phyloP scores from a whole-genome alignment of 768 basidiomycete genomes.

The Favolaschia claudopus region DNA sequence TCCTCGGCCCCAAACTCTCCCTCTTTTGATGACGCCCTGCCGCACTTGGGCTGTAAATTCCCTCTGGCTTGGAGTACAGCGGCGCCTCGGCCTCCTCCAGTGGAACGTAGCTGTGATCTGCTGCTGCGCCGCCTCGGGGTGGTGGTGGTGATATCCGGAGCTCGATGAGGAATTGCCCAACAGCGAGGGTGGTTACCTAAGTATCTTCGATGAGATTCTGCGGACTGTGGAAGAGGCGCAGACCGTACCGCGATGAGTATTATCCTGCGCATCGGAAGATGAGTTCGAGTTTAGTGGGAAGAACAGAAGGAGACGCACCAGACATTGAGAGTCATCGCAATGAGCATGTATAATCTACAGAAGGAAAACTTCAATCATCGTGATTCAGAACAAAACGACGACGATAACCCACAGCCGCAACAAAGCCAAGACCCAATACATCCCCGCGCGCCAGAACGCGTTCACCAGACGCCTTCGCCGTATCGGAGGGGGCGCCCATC shows the following conservation, averaged over 20 bases:
- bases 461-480: conserved; percentile 48
- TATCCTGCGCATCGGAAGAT: conserved; percentile 44
- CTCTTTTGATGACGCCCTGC: conserved; percentile 30
- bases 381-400: not conserved
- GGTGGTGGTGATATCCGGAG: conserved; percentile 31
- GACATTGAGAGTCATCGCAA: conserved; percentile 75
- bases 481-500: conserved; percentile 50
- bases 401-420: conserved; percentile 65
- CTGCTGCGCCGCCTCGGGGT: conserved; percentile 32
- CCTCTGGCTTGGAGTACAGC: conserved; percentile 56
- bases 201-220: not conserved
- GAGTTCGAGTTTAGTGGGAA: conserved; percentile 1
- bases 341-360: conserved; percentile 74
- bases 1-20: not conserved
- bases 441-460: conserved; percentile 59
- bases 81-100: conserved; percentile 27
- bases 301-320: conserved; percentile 54
- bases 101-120: conserved; percentile 24
- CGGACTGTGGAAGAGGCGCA: not conserved
- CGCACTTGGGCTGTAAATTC: conserved; percentile 65
- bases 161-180: conserved; percentile 67
- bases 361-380: conserved; percentile 1
- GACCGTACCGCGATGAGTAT: conserved; percentile 57
- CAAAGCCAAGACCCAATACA: conserved; percentile 67
- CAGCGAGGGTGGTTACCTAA: conserved; percentile 64